Percentiles rank a stretch among this genome's conserved stretches.
phyloP scores from a whole-genome alignment of 208 protist species.

The Acanthamoeba divionensis region DNA sequence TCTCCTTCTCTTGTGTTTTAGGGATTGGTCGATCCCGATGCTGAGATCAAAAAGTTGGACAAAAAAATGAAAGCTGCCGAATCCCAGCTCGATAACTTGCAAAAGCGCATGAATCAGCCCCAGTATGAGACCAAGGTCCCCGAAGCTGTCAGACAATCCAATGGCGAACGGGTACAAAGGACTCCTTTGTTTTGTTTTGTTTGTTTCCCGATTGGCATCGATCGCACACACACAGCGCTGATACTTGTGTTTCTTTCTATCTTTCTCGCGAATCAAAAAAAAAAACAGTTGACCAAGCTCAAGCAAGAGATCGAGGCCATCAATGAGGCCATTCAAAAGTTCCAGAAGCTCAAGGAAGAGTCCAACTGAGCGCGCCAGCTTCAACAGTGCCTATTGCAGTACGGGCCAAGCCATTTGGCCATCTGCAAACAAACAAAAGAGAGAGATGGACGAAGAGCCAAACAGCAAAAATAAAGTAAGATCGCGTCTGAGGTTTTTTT shows the following conservation, averaged over 20 bases:
- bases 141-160: constrained; percentile 34
- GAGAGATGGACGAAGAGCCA: no score
- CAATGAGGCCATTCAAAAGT: constrained; percentile 53
- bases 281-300: no score
- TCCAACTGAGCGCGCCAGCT: no score
- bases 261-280: no score
- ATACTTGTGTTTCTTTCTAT: no score
- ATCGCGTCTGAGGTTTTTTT: no score
- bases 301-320: constrained; percentile 56
- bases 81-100: neutral
- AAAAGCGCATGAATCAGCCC: constrained; percentile 22
- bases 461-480: no score
- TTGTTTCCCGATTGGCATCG: no score
- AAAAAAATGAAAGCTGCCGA: constrained; percentile 35
- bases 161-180: neutral
- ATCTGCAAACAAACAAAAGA: no score
- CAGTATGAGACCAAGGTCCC: constrained; percentile 51
- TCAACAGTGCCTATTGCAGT: no score
- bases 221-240: no score
- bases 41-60: constrained; percentile 50
- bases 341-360: constrained; percentile 35
- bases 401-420: no score
- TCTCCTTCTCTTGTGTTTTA: neutral
- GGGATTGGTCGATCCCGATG: constrained; percentile 54
- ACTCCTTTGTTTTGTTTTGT: neutral